Evolutionary conservation across 768 basidiomycete species (phyloP), one percentile per base, ranked within the genome.

Genomic region (Favolaschia claudopus): DNA sequence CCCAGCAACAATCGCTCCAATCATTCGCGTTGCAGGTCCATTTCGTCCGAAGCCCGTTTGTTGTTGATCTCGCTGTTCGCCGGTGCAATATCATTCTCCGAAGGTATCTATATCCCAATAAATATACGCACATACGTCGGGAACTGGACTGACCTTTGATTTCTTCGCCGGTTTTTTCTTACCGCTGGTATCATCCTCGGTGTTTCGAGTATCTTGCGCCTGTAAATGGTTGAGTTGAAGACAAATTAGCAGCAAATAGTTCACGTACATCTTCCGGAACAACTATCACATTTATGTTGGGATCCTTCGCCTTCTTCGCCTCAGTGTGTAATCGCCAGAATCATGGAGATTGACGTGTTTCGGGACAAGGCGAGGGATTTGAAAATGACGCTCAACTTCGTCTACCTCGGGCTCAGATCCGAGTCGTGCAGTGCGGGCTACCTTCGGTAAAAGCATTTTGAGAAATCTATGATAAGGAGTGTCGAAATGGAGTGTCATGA

Each of bases 1-100:
- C 20, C 52, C 53, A 61, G 9, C 58, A 60, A 19, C 37, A 42
- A 8, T 54, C 51, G 12, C 53, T 50, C 1, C 54, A 34, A 13
- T 55, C 38, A 5, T 48, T 55, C 0, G 45, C 39, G 17, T 55
- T 33, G 12, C 58, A 60, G 1, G 38, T 50, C 6, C 36, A 50
- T 14, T 45, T 43, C 0, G 7, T 7, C 1, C 48, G 47, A 0
- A 55, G 34, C 0, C 17, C 1, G 2, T 0, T 61, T 38, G 2
- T 27, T 8, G 42, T 55, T 61, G 9, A 61, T 55, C 1, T n/a
- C 34, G 0, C 17, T n/a, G n/a, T 61, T 61, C 1, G 15, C 36
- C 0, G 60, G 47, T 1, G 25, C 24, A 19, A 61, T 50, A 12
- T 61, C 54, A 3, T 50, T 45, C 15, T 55, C 54, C 0, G 28